Conservation (phyloP, 139 green algal species). For the Astrephomene gubernaculifera region DNA sequence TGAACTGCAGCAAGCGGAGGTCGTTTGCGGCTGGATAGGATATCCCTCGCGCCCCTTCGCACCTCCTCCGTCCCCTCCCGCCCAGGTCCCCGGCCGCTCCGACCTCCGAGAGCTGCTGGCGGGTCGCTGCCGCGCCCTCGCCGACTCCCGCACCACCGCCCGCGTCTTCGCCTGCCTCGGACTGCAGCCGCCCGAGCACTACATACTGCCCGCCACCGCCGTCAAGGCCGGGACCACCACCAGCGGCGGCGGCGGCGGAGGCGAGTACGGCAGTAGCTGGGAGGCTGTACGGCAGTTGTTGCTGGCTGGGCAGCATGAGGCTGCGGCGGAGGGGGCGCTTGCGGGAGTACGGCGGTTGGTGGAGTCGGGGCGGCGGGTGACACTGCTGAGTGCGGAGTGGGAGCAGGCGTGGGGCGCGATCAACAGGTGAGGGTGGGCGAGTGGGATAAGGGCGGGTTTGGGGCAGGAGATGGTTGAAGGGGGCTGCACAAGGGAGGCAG, state of each 20-base stretch:
- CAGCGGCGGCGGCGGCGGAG: too few relatives aligned
- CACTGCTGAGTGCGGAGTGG: background rate
- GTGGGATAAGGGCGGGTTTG: background rate
- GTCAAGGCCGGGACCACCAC: background rate
- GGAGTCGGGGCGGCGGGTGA: background rate
- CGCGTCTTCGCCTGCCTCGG: background rate
- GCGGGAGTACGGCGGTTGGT: background rate
- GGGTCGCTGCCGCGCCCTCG: conserved; percentile 1
- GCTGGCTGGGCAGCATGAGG: conserved; percentile 14
- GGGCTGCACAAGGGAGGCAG: background rate
- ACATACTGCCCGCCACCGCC: background rate
- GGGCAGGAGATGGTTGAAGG: background rate
- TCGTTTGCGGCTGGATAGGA: too few relatives aligned
- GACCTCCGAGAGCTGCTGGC: conserved; percentile 11
- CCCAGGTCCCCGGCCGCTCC: conserved; percentile 16
- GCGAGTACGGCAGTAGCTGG: background rate
- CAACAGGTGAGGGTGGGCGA: background rate
- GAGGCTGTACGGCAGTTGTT: conserved; percentile 1
- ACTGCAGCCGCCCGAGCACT: background rate
- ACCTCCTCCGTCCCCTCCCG: background rate
- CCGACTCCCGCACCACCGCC: background rate
- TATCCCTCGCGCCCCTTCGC: background rate
- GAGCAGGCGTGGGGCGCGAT: conserved; percentile 11
- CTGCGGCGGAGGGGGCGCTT: conserved; percentile 14
- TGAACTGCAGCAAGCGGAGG: too few relatives aligned